Evolutionary conservation across 2,329 filamentous ascomycete species (phyloP).

Genomic region (Scolecobasidium constrictum): DNA sequence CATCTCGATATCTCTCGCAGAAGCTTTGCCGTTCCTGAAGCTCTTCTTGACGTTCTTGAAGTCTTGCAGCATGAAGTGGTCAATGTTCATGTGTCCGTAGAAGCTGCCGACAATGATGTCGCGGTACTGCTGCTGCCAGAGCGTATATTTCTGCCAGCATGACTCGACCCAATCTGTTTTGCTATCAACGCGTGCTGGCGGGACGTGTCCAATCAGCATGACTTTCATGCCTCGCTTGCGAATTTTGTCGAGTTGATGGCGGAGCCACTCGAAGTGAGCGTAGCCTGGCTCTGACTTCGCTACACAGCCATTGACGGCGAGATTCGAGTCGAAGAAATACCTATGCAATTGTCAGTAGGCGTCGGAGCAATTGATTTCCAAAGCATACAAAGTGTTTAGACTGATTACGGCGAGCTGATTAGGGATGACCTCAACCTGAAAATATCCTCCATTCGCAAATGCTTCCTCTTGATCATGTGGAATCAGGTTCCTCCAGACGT

Average conservation of each 20-base stretch:
- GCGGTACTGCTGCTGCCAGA: constrained; percentile 84
- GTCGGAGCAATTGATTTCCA: not conserved
- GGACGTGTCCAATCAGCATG: constrained; percentile 88
- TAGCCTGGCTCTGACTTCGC: constrained; percentile 73
- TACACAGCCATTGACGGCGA: constrained; percentile 83
- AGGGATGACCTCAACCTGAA: constrained; percentile 84
- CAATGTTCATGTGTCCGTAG: constrained; percentile 97
- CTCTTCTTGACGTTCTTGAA: constrained; percentile 61
- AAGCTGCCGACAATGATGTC: constrained; percentile 73
- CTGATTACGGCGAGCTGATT: constrained; percentile 79
- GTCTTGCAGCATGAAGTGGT: constrained; percentile 92
- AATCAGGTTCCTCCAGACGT: constrained; percentile 79
- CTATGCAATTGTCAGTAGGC: constrained; percentile 15
- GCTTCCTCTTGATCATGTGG: constrained; percentile 85
- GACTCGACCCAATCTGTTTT: constrained; percentile 93
- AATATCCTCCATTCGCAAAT: constrained; percentile 91
- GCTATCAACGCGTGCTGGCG: constrained; percentile 72
- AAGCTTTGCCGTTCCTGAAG: constrained; percentile 26
- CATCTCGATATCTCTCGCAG: constrained; percentile 17
- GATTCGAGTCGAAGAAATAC: constrained; percentile 90
- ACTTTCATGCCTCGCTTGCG: constrained; percentile 83
- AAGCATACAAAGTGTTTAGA: constrained; percentile 66
- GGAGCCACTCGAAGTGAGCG: constrained; percentile 92
- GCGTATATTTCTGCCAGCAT: constrained; percentile 94
- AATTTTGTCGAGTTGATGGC: constrained; percentile 75